Evolutionary conservation across 495 filamentous ascomycete genomes (phyloP), one percentile per base, ranked within the genome.

Genomic region (Penicillium fimorum): DNA sequence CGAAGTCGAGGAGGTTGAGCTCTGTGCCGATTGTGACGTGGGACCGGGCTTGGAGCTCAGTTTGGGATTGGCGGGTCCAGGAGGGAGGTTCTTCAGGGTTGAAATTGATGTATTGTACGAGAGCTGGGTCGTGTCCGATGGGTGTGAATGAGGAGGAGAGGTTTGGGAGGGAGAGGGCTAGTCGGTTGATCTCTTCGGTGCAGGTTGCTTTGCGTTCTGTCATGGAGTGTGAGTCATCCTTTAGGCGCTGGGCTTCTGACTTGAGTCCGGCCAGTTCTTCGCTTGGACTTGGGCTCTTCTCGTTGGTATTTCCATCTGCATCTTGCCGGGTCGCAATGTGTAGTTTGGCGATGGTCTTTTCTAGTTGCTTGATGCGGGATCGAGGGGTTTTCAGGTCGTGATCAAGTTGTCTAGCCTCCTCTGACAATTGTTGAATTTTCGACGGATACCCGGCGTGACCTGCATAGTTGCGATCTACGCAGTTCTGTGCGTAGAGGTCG

Each of bases 121-220:
- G 66, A 35, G 68, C 61, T 2, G 84, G 77, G 50, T 86, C 76
- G 24, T 80, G 61, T 32, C 91, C 91, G 54, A 84, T 70, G 10
- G 94, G 95, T 5, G 92, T 93, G 43, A 87, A 73, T 5, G 76
- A 55, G 71, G 84, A 87, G 46, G 91, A 96, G 33, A 93, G 79
- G 71, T 97, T 98, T 12, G 94, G 95, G 35, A 98, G 82, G 45
- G 87, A 81, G 0, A 88, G 73, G 3, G 94, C 92, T 27, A 96
- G 80, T 24, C 75, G 73, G 24, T 88, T 75, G 73, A 96, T 91
- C 64, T 93, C 82, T 13, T 80, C 75, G 44, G 80, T 73, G 53
- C 89, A 77, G 8, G 60, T 59, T 12, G 76, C 71, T 65, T 92
- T 87, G 49, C 83, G 74, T 18, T 74, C 71, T 51, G 85, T 82